These are phyloP conservation scores for Prinsepia uniflora DNA, from an alignment of 306 rosid genomes.

Conservation along the genomic window DNA sequence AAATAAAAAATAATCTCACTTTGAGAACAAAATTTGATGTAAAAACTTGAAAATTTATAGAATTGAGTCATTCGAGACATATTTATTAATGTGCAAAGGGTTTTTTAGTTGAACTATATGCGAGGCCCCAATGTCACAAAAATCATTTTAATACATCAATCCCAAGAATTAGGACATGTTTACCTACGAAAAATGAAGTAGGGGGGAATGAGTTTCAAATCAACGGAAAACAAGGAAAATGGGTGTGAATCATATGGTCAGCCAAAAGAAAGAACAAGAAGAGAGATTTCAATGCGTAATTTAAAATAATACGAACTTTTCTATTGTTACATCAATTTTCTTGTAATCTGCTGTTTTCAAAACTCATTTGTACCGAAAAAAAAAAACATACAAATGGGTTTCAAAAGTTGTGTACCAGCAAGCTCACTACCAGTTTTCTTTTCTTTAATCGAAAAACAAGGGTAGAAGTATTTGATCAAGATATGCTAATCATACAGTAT, in stretches of 20 bases:
- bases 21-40: no score
- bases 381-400: slow-evolving; percentile 38
- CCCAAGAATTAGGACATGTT: no score
- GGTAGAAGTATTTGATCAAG: slow-evolving; percentile 6
- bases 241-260: background rate
- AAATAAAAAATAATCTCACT: no score
- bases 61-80: no score
- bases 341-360: slow-evolving; percentile 17
- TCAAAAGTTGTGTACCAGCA: slow-evolving; percentile 13
- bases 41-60: no score
- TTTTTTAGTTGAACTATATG: no score
- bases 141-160: no score
- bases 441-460: background rate
- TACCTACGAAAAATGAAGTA: no score
- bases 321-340: slow-evolving; percentile 7
- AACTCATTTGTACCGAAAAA: slow-evolving; percentile 32
- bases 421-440: slow-evolving; percentile 23
- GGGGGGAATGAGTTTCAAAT: no score
- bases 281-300: background rate
- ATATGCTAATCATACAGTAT: slow-evolving; percentile 28
- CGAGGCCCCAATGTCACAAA: no score
- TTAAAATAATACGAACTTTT: background rate
- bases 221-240: background rate
- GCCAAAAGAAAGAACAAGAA: background rate
- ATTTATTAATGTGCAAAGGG: no score